Evolutionary conservation across 1,284 basidiomycete genomes (phyloP), one percentile per base, ranked within the genome.

Genomic region (Meira miltonrushii): DNA sequence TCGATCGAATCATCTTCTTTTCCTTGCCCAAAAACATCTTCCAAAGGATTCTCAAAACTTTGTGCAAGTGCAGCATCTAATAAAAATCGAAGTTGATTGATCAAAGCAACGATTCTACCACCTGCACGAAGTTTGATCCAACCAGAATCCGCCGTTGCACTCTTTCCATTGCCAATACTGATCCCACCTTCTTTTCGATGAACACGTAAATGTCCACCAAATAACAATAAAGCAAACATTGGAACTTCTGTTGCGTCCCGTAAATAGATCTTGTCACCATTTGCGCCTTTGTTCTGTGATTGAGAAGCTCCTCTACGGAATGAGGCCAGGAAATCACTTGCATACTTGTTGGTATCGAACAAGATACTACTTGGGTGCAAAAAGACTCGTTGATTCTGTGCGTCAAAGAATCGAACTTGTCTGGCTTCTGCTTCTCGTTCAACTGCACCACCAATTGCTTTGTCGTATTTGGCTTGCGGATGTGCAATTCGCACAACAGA

Each of bases 191-290:
- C 89, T 15, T 66, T 59, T 40, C 69, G 88, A 69, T 92, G 87
- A 59, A 92, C 85, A 13, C 85, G 81, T 25, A 94, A 84, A 15
- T 82, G 82, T 0, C 90, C 91, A 1, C 92, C 91, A 68, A 95
- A 91, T 10, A 95, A 81, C 46, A 95, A 79, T 19, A 94, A 79
- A 1, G 86, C 88, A 75, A 90, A 94, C 21, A 92, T 80, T 1
- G 91, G 90, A n/a, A 89, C 84, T 83, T 94, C 89, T 1, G 90
- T 93, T 11, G 86, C 90, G 78, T 93, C 92, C 53, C 90, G 83
- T 67, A 96, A 73, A 77, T 88, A 95, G 0, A 92, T 83, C 77
- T 94, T 93, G 38, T 82, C 86, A 13, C 12, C 25, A 12, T 66
- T 61, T 8, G 54, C 28, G 12, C 57, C 60, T 7, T 53, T 57